Evolutionary conservation across 176 grass and related monocot species (phyloP).

Genomic region (Saccharum officinarum): DNA sequence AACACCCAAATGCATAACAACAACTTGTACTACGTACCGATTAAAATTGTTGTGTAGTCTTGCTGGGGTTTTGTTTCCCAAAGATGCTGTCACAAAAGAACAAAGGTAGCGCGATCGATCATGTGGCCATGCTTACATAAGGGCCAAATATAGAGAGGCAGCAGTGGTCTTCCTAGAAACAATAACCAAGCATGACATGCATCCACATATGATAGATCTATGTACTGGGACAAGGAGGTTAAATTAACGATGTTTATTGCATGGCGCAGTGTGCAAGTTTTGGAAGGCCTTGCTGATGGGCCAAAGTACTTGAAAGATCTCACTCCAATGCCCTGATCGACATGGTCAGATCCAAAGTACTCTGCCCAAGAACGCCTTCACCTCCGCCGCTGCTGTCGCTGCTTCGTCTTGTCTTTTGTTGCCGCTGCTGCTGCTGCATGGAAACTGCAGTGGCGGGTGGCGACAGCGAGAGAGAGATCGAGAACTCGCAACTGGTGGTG

Average conservation of each 20-base stretch:
- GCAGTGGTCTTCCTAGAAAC: slow-evolving; percentile 23
- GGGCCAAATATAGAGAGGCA: slow-evolving; percentile 5
- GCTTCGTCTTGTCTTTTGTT: slow-evolving; percentile 50
- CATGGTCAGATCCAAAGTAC: slow-evolving; percentile 99
- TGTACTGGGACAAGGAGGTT: slow-evolving; percentile 20
- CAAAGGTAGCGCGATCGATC: slow-evolving; percentile 15
- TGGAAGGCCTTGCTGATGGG: slow-evolving; percentile 47
- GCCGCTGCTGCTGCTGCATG: slow-evolving; percentile 8
- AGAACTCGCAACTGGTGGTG: slow-evolving; percentile 38
- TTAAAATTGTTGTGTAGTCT: slow-evolving; percentile 15
- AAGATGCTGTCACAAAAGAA: slow-evolving; percentile 48
- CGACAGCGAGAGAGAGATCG: slow-evolving; percentile 65
- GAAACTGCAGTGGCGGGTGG: slow-evolving; percentile 35
- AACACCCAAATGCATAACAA: slow-evolving; percentile 22
- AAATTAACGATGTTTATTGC: slow-evolving; percentile 57
- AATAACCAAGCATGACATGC: slow-evolving; percentile 34
- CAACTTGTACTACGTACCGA: background rate
- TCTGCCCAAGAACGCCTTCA: slow-evolving; percentile 72
- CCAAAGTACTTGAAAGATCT: slow-evolving; percentile 99
- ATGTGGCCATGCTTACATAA: slow-evolving; percentile 9
- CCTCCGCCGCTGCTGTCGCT: slow-evolving; percentile 35
- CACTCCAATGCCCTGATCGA: slow-evolving; percentile 99
- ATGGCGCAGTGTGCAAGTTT: slow-evolving; percentile 57
- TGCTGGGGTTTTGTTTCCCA: slow-evolving; percentile 40
- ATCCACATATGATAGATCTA: slow-evolving; percentile 34